Conservation (phyloP, 2,329 filamentous ascomycete genomes). For the Metarhizium guizhouense region DNA sequence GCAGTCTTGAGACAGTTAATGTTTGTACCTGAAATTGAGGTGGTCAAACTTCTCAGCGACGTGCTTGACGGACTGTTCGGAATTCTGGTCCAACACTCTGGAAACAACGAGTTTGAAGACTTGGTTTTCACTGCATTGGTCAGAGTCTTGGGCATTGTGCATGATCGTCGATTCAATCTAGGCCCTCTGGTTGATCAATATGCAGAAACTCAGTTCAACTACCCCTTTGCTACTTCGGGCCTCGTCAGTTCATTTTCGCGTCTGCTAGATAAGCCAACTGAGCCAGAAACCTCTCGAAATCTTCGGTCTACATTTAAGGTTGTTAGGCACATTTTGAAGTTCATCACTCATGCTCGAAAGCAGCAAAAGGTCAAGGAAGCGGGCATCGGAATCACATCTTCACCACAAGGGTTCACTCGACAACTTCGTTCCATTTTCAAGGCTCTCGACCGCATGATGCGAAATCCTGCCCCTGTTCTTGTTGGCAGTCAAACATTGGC, state of each 20-base stretch:
- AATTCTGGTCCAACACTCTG: slow-evolving; percentile 83
- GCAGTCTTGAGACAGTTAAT: slow-evolving; percentile 72
- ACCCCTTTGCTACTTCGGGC: slow-evolving; percentile 84
- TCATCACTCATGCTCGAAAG: slow-evolving; percentile 81
- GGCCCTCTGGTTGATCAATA: slow-evolving; percentile 87
- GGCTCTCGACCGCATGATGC: slow-evolving; percentile 82
- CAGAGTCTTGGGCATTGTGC: slow-evolving; percentile 82
- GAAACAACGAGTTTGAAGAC: slow-evolving; percentile 86
- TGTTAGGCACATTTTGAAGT: slow-evolving; percentile 83
- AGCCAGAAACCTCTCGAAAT: slow-evolving; percentile 74
- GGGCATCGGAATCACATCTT: slow-evolving; percentile 73
- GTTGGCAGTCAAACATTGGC: slow-evolving; percentile 92
- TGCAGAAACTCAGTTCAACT: slow-evolving; percentile 80
- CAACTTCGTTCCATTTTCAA: slow-evolving; percentile 85
- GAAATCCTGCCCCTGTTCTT: slow-evolving; percentile 71
- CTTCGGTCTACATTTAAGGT: slow-evolving; percentile 92
- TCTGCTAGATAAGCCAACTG: slow-evolving; percentile 71
- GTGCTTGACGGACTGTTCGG: slow-evolving; percentile 89
- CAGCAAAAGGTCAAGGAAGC: slow-evolving; percentile 86
- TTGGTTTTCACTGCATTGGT: slow-evolving; percentile 86
- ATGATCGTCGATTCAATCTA: slow-evolving; percentile 88
- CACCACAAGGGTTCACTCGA: slow-evolving; percentile 64
- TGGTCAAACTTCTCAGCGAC: slow-evolving; percentile 85
- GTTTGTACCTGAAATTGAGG: slow-evolving; percentile 94
- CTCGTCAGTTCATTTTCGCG: slow-evolving; percentile 80